Evolutionary conservation across 2,329 filamentous ascomycete species (phyloP).

Genomic region (Colletotrichum shisoi): DNA sequence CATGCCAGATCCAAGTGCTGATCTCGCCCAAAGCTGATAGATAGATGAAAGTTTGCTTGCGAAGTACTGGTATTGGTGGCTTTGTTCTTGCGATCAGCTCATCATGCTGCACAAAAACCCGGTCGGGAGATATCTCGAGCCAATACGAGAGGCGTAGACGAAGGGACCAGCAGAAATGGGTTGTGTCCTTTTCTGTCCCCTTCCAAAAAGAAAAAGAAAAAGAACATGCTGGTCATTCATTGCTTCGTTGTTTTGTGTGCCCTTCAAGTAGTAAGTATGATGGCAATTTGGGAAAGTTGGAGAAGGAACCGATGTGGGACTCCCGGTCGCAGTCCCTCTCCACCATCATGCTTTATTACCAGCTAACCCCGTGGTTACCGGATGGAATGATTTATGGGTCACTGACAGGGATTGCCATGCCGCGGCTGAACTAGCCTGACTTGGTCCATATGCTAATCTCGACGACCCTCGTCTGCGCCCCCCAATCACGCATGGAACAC

Average conservation of each 20-base stretch:
- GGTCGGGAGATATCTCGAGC: neutral
- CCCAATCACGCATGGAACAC: constrained; percentile 1
- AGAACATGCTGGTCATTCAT: too few species aligned
- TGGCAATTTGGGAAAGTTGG: too few species aligned
- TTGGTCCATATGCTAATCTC: constrained; percentile 36
- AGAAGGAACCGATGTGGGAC: neutral
- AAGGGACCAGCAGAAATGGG: neutral
- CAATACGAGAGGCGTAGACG: constrained; percentile 17
- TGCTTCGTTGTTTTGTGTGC: too few species aligned
- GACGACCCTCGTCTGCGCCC: constrained; percentile 26
- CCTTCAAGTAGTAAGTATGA: too few species aligned
- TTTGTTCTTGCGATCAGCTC: constrained; percentile 26
- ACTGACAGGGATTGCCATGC: neutral
- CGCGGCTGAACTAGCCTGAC: constrained; percentile 31
- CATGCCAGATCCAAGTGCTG: constrained; percentile 7
- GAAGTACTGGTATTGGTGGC: constrained; percentile 23
- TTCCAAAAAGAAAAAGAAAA: too few species aligned
- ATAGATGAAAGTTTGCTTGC: constrained; percentile 26
- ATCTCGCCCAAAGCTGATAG: constrained; percentile 16
- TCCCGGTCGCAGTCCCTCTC: too few species aligned
- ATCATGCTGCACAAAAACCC: neutral
- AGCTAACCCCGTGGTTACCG: neutral
- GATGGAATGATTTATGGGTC: neutral
- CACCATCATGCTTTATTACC: too few species aligned
- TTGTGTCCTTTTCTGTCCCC: too few species aligned